Percentiles rank a stretch among this genome's conserved stretches.
Evolutionary conservation across 2,329 filamentous ascomycete species (phyloP).

Genomic region (Tolypocladium cylindrosporum): DNA sequence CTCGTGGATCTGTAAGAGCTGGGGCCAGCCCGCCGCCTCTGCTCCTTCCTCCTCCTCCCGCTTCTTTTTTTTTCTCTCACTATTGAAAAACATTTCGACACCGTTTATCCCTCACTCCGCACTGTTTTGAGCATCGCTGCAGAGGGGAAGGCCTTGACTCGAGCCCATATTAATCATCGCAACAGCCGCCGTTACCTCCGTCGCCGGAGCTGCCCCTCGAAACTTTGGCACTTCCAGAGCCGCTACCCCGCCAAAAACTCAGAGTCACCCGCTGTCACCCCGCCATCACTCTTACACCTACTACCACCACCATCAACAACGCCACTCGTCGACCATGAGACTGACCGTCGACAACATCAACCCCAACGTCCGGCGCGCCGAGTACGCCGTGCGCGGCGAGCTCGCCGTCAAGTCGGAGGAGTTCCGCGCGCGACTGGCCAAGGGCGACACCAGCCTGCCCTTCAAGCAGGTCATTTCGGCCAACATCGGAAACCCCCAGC

Average conservation of each 20-base stretch:
- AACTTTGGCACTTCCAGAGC: conserved; percentile 1
- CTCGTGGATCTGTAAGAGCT: neutral
- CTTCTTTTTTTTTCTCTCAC: neutral
- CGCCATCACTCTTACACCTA: neutral
- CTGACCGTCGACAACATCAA: conserved; percentile 87
- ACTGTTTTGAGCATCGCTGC: neutral
- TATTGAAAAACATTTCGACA: neutral
- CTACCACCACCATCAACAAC: conserved; percentile 22
- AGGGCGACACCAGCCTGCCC: conserved; percentile 53
- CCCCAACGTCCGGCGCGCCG: conserved; percentile 71
- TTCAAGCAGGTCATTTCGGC: conserved; percentile 90
- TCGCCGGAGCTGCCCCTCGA: neutral
- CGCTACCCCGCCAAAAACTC: conserved; percentile 5
- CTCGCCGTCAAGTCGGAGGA: conserved; percentile 88
- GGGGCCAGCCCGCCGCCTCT: neutral
- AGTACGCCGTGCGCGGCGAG: conserved; percentile 96
- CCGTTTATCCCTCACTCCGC: neutral
- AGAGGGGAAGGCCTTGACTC: neutral
- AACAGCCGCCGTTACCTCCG: neutral
- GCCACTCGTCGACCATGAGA: conserved; percentile 26
- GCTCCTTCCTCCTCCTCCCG: neutral
- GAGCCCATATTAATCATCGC: neutral
- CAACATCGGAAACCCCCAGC: conserved; percentile 98
- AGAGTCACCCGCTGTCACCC: neutral
- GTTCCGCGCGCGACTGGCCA: conserved; percentile 65